These are phyloP conservation scores for Eutrema yunnanense DNA, from an alignment of 345 rosid genomes.

Conservation along the genomic window DNA sequence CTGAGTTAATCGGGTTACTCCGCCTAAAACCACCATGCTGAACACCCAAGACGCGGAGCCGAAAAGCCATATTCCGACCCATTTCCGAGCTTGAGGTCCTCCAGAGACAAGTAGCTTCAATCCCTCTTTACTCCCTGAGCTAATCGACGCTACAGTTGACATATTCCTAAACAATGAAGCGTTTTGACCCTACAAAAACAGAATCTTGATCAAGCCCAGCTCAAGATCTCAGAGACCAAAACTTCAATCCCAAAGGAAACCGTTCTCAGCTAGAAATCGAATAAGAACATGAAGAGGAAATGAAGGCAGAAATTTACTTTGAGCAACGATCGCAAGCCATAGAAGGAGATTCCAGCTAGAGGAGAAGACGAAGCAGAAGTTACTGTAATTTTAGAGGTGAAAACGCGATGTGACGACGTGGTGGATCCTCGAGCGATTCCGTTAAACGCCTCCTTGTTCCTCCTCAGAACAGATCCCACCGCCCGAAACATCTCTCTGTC, in stretches of 20 bases:
- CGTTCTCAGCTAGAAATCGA: not conserved
- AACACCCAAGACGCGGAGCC: conserved; percentile 96
- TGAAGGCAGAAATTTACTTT: conserved; percentile 22
- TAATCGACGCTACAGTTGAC: conserved; percentile 46
- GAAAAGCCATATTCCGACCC: conserved; percentile 91
- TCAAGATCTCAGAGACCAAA: not conserved
- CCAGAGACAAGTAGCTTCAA: conserved; percentile 65
- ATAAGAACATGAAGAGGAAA: not conserved
- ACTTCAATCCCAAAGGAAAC: not conserved
- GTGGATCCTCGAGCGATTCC: conserved; percentile 27
- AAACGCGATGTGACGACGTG: conserved; percentile 26
- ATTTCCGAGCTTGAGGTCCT: conserved; percentile 77
- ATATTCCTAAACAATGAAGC: conserved; percentile 40
- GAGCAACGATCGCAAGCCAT: conserved; percentile 42
- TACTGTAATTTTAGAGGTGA: conserved; percentile 24
- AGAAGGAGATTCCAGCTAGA: conserved; percentile 30
- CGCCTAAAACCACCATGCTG: conserved; percentile 89
- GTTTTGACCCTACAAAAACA: conserved; percentile 43
- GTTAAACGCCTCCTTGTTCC: conserved; percentile 34
- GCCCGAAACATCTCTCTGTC: conserved; percentile 41
- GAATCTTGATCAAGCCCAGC: not conserved
- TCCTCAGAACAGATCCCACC: conserved; percentile 49
- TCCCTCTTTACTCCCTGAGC: conserved; percentile 53
- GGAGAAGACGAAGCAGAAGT: conserved; percentile 30
- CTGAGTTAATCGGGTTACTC: conserved; percentile 74